Conservation (phyloP, 768 basidiomycete genomes). For the Leccinum longicurvipes region DNA sequence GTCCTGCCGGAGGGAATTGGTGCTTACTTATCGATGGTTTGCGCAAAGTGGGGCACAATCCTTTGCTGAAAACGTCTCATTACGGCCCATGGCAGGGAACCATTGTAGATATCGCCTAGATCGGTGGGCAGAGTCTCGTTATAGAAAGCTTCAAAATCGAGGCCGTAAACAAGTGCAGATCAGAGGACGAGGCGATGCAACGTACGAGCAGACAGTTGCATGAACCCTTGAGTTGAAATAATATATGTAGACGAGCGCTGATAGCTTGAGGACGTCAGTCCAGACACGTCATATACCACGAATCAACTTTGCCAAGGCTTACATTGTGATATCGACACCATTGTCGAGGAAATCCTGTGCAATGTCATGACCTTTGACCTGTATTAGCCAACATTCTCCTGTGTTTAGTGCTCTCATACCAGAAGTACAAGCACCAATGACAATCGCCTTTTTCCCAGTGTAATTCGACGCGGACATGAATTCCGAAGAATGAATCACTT, state of each 20-base stretch:
- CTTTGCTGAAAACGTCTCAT: constrained; percentile 21
- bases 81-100: constrained; percentile 15
- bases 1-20: too few relatives aligned
- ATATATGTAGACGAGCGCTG: constrained; percentile 26
- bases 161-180: not conserved
- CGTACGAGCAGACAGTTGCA: constrained; percentile 9
- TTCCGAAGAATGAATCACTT: constrained; percentile 48
- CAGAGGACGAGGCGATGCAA: not conserved
- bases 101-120: constrained; percentile 16
- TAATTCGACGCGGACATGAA: constrained; percentile 48
- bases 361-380: constrained; percentile 33
- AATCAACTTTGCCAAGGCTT: not conserved
- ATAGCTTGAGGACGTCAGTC: constrained; percentile 15
- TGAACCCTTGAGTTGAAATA: constrained; percentile 8
- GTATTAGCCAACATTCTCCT: constrained; percentile 7
- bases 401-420: constrained; percentile 26
- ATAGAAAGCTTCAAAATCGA: constrained; percentile 7
- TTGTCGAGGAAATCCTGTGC: constrained; percentile 33
- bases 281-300: not conserved
- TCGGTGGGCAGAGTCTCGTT: constrained; percentile 23
- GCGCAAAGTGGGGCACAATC: constrained; percentile 8
- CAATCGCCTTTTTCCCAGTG: constrained; percentile 59
- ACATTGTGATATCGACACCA: constrained; percentile 31
- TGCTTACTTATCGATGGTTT: constrained; percentile 26
- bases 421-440: constrained; percentile 67